Percentiles rank a stretch among this genome's conserved stretches.
Conservation (phyloP, 148 eudicot species). For the Euryodendron excelsum region DNA sequence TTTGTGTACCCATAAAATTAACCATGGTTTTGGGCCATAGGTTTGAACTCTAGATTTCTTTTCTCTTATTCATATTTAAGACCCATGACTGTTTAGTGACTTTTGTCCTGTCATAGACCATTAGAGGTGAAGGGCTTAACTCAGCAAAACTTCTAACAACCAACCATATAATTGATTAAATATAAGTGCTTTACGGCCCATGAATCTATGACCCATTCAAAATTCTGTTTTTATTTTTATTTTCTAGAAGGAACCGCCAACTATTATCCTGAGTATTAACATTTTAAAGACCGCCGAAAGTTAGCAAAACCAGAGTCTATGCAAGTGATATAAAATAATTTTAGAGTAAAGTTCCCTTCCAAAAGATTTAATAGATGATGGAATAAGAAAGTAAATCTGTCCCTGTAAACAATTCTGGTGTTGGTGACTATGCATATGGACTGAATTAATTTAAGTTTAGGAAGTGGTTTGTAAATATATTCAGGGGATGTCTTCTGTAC, state of each 20-base stretch:
- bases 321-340: not conserved
- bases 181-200: not conserved
- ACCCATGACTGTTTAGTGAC: too few relatives aligned
- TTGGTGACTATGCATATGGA: not conserved
- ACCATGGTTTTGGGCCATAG: too few relatives aligned
- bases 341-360: not conserved
- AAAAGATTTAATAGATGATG: not conserved
- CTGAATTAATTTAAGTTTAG: not conserved
- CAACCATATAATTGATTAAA: not conserved
- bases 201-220: too few relatives aligned
- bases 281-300: constrained; percentile 5
- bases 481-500: too few relatives aligned
- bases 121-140: not conserved
- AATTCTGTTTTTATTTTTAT: too few relatives aligned
- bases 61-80: too few relatives aligned
- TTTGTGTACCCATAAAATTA: too few relatives aligned
- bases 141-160: not conserved
- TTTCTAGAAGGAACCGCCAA: not conserved
- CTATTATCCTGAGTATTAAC: not conserved
- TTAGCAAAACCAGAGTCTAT: not conserved
- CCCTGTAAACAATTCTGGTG: not conserved
- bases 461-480: too few relatives aligned
- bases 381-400: not conserved
- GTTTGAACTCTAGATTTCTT: too few relatives aligned
- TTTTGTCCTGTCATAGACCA: not conserved